These are phyloP conservation scores for Yamadazyma dushanensis DNA, from an alignment of 1,139 yeast genomes.

Conservation along the genomic window DNA sequence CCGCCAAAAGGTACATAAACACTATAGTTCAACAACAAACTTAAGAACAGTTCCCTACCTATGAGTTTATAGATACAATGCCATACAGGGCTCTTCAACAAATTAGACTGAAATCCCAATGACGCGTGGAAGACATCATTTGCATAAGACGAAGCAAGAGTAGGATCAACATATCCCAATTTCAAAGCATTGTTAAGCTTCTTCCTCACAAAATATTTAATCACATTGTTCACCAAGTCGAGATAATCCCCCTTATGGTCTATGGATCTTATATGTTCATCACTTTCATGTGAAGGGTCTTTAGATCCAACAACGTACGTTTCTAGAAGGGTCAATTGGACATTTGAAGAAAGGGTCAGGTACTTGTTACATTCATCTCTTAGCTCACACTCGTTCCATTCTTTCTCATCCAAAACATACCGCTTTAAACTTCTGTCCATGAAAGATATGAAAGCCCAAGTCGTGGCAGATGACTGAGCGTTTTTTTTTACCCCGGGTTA, in stretches of 20 bases:
- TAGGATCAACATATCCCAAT: conserved; percentile 27
- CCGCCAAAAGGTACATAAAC: conserved; percentile 23
- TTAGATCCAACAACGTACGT: neutral
- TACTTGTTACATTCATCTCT: neutral
- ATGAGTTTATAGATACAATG: conserved; percentile 20
- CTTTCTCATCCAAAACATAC: neutral
- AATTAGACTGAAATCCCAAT: conserved; percentile 26
- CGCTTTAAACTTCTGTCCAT: neutral
- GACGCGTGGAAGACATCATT: conserved; percentile 20
- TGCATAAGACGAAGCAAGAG: conserved; percentile 14
- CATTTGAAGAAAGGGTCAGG: neutral
- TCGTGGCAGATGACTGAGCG: neutral
- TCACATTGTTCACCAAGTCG: conserved; percentile 28
- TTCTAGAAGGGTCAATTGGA: neutral
- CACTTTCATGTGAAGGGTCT: neutral
- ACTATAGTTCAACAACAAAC: conserved; percentile 29
- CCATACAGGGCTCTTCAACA: conserved; percentile 39
- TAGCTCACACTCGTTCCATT: neutral
- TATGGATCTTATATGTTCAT: neutral
- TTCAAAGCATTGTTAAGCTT: conserved; percentile 24
- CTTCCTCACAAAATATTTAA: conserved; percentile 18
- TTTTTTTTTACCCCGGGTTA: conserved; percentile 10
- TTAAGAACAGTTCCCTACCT: conserved; percentile 31
- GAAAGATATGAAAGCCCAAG: no score
- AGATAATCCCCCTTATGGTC: conserved; percentile 13